Percentiles rank a stretch among this genome's conserved stretches.
phyloP scores from a whole-genome alignment of 2,329 filamentous ascomycete species.

The Chrysosporium queenslandicum region DNA sequence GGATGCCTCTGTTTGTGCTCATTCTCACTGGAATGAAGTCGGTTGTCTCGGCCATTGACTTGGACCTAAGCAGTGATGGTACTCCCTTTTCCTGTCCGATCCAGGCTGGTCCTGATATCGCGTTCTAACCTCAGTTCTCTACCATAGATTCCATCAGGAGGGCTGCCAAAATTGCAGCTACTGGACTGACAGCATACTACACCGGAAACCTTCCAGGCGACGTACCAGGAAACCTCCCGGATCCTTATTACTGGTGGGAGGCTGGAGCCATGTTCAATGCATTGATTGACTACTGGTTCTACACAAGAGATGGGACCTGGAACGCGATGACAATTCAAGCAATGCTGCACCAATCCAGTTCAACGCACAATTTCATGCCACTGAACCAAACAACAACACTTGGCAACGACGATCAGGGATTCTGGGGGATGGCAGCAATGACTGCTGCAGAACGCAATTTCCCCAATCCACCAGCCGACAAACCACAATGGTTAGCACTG shows the following conservation, averaged over 20 bases:
- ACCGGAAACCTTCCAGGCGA: conserved; percentile 25
- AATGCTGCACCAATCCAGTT: conserved; percentile 57
- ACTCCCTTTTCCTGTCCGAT: background rate
- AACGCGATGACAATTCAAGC: conserved; percentile 55
- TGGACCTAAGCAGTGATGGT: conserved; percentile 16
- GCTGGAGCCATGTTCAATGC: conserved; percentile 36
- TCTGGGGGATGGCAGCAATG: conserved; percentile 33
- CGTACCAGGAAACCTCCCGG: conserved; percentile 26
- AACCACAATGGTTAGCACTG: conserved; percentile 61
- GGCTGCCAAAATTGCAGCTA: conserved; percentile 25
- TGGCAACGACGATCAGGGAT: conserved; percentile 37
- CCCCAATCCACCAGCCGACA: conserved; percentile 31
- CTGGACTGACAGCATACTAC: conserved; percentile 30
- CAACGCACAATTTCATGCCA: conserved; percentile 62
- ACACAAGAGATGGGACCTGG: conserved; percentile 63
- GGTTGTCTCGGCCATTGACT: conserved; percentile 8
- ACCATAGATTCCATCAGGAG: conserved; percentile 26
- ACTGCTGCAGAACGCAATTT: conserved; percentile 30
- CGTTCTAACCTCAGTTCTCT: background rate
- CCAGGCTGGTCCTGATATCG: background rate
- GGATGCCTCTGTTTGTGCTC: background rate
- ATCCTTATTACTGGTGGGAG: conserved; percentile 34
- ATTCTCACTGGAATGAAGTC: background rate
- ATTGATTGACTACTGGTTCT: conserved; percentile 75
- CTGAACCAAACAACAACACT: conserved; percentile 29